Conservation (phyloP, 75 land plant species). For the Larix kaempferi region DNA sequence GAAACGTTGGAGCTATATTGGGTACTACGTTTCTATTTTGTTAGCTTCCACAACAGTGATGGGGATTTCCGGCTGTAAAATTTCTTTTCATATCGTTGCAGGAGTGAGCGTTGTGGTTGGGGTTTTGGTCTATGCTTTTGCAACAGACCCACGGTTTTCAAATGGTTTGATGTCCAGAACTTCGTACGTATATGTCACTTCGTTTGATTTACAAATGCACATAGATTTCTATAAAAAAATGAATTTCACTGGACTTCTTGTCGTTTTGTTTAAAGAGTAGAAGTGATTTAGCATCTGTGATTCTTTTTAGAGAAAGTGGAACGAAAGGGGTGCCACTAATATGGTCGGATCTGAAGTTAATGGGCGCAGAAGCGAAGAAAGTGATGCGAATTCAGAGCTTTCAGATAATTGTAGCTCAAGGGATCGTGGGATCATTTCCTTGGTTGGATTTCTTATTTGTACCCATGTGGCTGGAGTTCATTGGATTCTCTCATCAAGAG, state of each 20-base stretch:
- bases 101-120: conserved; percentile 60
- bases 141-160: conserved; percentile 57
- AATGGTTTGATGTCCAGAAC: not conserved
- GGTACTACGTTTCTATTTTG: too few species aligned
- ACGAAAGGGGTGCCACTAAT: conserved; percentile 13
- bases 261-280: too few species aligned
- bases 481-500: conserved; percentile 58
- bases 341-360: conserved; percentile 32
- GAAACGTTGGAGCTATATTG: too few species aligned
- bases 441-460: conserved; percentile 88
- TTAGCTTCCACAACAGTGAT: conserved; percentile 41
- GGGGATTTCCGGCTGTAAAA: conserved; percentile 78
- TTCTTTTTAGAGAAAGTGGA: not conserved
- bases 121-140: conserved; percentile 46
- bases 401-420: conserved; percentile 82
- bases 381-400: conserved; percentile 64
- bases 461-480: conserved; percentile 84
- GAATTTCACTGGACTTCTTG: too few species aligned
- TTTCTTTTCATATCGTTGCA: conserved; percentile 70
- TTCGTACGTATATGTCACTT: not conserved
- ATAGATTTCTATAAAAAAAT: too few species aligned
- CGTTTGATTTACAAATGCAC: too few species aligned
- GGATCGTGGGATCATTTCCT: conserved; percentile 75
- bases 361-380: conserved; percentile 54
- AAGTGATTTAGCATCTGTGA: not conserved